A percentile compares a stretch with the other conserved stretches of the same genome.
phyloP scores from a whole-genome alignment of 2,329 filamentous ascomycete genomes.

The Neopestalotiopsis sp. region DNA sequence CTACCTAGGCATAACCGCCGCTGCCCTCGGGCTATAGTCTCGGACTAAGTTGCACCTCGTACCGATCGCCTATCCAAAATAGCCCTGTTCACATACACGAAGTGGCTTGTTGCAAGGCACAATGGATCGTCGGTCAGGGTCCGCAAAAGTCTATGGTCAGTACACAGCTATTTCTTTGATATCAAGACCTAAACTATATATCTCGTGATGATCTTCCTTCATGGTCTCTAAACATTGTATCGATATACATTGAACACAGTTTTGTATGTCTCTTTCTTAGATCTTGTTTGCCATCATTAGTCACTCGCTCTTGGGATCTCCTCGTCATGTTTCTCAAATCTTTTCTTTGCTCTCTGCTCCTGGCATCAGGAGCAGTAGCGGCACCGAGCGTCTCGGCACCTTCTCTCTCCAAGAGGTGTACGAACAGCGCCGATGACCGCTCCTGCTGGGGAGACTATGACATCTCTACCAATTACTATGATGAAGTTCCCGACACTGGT shows the following conservation, averaged over 20 bases:
- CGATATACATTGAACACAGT: neutral
- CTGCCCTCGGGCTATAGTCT: neutral
- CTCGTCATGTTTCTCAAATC: neutral
- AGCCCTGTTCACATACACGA: neutral
- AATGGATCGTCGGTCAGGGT: neutral
- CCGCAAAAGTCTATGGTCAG: neutral
- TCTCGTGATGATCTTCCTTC: neutral
- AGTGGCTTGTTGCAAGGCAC: neutral
- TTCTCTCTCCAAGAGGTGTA: conserved; percentile 12
- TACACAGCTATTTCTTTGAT: neutral
- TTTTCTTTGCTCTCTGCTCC: neutral
- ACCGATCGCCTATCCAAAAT: neutral
- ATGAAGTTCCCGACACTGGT: conserved; percentile 41
- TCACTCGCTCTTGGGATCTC: neutral
- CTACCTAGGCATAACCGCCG: neutral
- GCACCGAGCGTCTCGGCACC: neutral
- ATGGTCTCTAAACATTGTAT: neutral
- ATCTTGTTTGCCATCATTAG: neutral
- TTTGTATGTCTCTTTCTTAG: neutral
- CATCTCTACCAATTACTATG: conserved; percentile 43
- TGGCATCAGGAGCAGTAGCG: neutral
- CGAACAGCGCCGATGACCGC: conserved; percentile 33
- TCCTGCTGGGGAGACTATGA: conserved; percentile 45
- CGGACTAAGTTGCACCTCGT: neutral
- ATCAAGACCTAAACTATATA: neutral